phyloP scores from a whole-genome alignment of 257 asterid genomes.

The Nicotiana sylvestris region DNA sequence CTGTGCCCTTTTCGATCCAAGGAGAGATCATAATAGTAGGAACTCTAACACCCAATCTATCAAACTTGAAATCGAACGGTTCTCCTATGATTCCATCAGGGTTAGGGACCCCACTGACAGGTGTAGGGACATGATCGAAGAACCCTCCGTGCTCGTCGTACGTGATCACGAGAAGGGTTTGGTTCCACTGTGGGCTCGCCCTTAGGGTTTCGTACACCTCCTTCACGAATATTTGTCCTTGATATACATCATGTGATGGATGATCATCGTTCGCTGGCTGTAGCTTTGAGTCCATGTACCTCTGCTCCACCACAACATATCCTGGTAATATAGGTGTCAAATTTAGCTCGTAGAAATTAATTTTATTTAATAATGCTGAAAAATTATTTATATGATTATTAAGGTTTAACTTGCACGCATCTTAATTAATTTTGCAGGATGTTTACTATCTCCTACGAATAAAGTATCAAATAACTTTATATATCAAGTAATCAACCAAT shows the following conservation, averaged over 20 bases:
- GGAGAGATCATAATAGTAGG: conserved; percentile 72
- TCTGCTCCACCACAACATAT: conserved; percentile 86
- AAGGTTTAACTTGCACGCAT: too few relatives aligned
- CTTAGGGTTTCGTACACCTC: conserved; percentile 88
- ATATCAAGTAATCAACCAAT: too few relatives aligned
- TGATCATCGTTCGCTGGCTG: conserved; percentile 89
- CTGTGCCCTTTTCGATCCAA: conserved; percentile 71
- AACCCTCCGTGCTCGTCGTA: conserved; percentile 96
- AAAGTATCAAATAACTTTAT: too few relatives aligned
- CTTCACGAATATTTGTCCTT: conserved; percentile 83
- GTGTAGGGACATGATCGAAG: conserved; percentile 76
- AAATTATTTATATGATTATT: too few relatives aligned
- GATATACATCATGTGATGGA: conserved; percentile 83
- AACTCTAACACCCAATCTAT: conserved; percentile 79
- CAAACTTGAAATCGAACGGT: conserved; percentile 65
- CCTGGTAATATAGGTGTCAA: background rate
- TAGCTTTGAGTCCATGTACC: conserved; percentile 57
- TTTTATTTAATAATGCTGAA: too few relatives aligned
- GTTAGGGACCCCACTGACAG: conserved; percentile 61
- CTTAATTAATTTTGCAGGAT: too few relatives aligned
- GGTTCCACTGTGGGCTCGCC: conserved; percentile 83
- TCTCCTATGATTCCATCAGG: conserved; percentile 77
- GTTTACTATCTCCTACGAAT: rapidly evolving
- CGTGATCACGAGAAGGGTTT: conserved; percentile 59
- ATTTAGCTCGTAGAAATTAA: background rate